These are phyloP conservation scores for Zoysia matrella DNA, from an alignment of 202 grass and related monocot species.

Conservation along the genomic window DNA sequence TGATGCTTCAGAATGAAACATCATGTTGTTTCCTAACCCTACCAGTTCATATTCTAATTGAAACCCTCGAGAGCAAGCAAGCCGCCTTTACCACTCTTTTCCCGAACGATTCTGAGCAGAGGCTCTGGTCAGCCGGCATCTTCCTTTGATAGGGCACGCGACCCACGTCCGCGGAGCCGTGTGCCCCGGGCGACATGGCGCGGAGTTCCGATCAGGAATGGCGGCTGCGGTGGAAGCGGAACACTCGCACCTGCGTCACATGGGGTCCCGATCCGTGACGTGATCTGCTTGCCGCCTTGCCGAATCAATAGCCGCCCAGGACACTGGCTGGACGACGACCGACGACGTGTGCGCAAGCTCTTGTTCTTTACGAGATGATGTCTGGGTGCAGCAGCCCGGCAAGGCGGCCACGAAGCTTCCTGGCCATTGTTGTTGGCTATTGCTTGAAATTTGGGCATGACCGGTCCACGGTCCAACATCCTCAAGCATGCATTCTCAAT, in stretches of 20 bases:
- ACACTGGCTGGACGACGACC: background rate
- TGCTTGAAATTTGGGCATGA: no score
- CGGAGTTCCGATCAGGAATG: background rate
- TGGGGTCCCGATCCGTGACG: background rate
- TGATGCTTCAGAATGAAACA: background rate
- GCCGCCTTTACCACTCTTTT: background rate
- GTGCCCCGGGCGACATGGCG: background rate
- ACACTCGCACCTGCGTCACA: constrained; percentile 23
- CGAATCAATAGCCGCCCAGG: background rate
- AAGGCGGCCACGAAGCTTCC: constrained; percentile 20
- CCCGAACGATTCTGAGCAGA: background rate
- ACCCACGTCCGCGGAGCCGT: background rate
- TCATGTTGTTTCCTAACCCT: background rate
- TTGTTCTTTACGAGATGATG: background rate
- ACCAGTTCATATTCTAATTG: background rate
- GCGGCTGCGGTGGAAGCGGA: background rate
- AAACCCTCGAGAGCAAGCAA: background rate
- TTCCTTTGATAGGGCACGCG: background rate
- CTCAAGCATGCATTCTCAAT: no score
- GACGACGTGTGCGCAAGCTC: background rate
- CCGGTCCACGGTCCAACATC: no score
- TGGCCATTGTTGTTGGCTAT: background rate
- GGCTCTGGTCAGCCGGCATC: background rate
- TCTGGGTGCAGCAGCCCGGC: background rate
- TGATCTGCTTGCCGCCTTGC: no score